Conservation (phyloP, 257 asterid genomes). For the Petunia secreta region DNA sequence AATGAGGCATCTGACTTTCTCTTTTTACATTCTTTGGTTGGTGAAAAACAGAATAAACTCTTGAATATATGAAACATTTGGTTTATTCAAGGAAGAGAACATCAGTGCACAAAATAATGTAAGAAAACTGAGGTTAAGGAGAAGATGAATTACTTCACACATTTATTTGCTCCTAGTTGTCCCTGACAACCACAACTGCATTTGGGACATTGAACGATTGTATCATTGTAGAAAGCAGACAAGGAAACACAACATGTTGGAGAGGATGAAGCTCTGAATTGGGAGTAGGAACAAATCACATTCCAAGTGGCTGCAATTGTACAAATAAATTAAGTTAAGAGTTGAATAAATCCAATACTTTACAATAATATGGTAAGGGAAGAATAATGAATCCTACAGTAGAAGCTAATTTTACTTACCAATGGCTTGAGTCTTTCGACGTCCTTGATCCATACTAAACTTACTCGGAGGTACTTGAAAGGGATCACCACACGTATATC, state of each 20-base stretch:
- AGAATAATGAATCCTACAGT: neutral
- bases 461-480: slow-evolving; percentile 60
- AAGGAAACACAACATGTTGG: slow-evolving; percentile 81
- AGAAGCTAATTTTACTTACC: slow-evolving; percentile 42
- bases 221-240: slow-evolving; percentile 70
- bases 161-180: slow-evolving; percentile 38
- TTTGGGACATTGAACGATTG: slow-evolving; percentile 62
- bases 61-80: neutral
- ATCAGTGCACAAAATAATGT: neutral
- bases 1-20: neutral
- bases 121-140: neutral
- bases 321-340: neutral
- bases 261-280: slow-evolving; percentile 57
- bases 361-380: neutral
- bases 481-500: slow-evolving; percentile 74
- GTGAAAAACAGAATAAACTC: neutral
- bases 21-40: too few relatives aligned
- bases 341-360: neutral
- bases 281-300: slow-evolving; percentile 74
- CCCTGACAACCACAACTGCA: slow-evolving; percentile 79
- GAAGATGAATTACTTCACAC: slow-evolving; percentile 51
- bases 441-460: slow-evolving; percentile 55
- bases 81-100: neutral
- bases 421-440: slow-evolving; percentile 70
- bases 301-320: slow-evolving; percentile 69